These are phyloP conservation scores for Cladosporium sp. DNA, from an alignment of 2,329 filamentous ascomycete species.

Conservation along the genomic window DNA sequence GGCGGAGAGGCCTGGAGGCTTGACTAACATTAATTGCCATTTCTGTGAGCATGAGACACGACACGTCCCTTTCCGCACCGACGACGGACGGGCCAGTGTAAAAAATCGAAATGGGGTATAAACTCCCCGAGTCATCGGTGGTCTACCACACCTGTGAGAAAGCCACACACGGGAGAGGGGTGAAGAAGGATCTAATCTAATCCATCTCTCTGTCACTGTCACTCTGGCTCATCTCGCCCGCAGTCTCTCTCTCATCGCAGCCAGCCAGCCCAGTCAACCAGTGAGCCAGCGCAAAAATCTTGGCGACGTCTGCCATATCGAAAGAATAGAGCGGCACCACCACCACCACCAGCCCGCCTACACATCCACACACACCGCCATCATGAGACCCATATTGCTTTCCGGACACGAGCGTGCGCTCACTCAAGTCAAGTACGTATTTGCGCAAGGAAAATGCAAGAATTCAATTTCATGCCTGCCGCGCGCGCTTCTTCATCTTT, in stretches of 20 bases:
- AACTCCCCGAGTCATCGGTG: too few species aligned
- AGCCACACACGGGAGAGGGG: too few species aligned
- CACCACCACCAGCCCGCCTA: not conserved
- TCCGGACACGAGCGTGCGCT: constrained; percentile 67
- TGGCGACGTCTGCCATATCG: not conserved
- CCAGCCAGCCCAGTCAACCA: too few species aligned
- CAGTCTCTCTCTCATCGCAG: too few species aligned
- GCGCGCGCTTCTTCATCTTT: too few species aligned
- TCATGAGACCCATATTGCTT: constrained; percentile 94
- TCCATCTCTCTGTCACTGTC: too few species aligned
- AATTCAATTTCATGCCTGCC: too few species aligned
- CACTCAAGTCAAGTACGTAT: constrained; percentile 28
- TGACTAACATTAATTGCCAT: not conserved
- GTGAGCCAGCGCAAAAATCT: not conserved
- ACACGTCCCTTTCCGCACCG: not conserved
- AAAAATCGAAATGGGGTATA: not conserved
- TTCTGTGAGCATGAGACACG: not conserved
- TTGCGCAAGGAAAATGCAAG: too few species aligned
- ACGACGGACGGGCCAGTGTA: not conserved
- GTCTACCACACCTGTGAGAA: too few species aligned
- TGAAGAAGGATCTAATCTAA: too few species aligned
- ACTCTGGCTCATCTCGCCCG: too few species aligned
- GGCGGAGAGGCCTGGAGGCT: not conserved
- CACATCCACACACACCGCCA: constrained; percentile 36
- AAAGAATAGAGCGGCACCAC: too few species aligned